These are phyloP conservation scores for Mercurialis annua DNA, from an alignment of 345 rosid genomes.

Conservation along the genomic window DNA sequence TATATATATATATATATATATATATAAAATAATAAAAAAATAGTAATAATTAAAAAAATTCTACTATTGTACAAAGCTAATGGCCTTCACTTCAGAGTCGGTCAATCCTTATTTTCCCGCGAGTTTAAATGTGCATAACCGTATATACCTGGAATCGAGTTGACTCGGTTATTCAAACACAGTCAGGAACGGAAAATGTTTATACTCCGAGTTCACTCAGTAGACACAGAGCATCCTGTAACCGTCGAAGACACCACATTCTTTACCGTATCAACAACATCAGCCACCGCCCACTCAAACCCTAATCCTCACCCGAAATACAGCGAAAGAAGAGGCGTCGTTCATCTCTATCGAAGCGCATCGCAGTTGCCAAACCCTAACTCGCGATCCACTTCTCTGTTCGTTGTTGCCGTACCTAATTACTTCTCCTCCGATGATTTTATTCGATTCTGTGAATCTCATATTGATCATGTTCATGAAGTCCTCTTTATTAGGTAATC, in stretches of 20 bases:
- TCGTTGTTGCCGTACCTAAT: conserved; percentile 82
- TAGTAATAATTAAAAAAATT: too few species aligned
- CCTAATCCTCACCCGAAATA: conserved; percentile 37
- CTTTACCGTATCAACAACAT: conserved; percentile 16
- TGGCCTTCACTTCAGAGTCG: too few species aligned
- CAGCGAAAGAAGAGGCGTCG: conserved; percentile 67
- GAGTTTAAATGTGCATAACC: background rate
- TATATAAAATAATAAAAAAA: too few species aligned
- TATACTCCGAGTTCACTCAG: conserved; percentile 78
- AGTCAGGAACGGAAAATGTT: conserved; percentile 46
- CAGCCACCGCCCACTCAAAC: conserved; percentile 18
- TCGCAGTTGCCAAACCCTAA: conserved; percentile 60
- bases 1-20: too few species aligned
- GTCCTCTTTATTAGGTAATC: conserved; percentile 66
- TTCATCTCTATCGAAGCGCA: conserved; percentile 62
- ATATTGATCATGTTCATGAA: conserved; percentile 40
- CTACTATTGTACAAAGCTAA: too few species aligned
- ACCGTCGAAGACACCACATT: conserved; percentile 48
- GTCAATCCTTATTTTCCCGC: background rate
- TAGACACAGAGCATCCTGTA: conserved; percentile 59
- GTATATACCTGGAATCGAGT: too few species aligned
- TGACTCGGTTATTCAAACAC: background rate
- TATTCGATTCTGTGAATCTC: conserved; percentile 60
- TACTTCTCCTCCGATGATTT: conserved; percentile 71
- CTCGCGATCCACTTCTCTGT: conserved; percentile 66